These are phyloP conservation scores for Lantana camara DNA, from an alignment of 257 asterid species.

Conservation along the genomic window DNA sequence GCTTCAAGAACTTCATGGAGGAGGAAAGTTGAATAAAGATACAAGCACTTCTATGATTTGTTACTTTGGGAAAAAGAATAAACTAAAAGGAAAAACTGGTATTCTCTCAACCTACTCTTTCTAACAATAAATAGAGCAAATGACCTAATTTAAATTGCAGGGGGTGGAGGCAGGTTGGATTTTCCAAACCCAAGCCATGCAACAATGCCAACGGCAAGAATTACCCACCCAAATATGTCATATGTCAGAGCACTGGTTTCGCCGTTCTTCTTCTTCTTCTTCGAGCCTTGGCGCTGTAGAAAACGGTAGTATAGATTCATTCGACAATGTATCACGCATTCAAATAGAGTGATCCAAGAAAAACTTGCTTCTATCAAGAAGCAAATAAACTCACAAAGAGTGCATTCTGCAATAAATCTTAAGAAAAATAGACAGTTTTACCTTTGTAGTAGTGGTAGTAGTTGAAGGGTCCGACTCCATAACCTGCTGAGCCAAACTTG, in stretches of 20 bases:
- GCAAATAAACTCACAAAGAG: neutral
- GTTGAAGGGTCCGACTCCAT: conserved; percentile 79
- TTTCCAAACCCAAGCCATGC: conserved; percentile 64
- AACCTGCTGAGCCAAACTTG: conserved; percentile 79
- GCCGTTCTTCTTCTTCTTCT: too few species aligned
- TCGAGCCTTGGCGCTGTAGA: conserved; percentile 44
- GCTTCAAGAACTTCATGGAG: neutral
- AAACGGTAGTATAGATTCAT: conserved; percentile 7
- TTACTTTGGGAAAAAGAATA: conserved; percentile 19
- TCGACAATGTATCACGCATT: conserved; percentile 3
- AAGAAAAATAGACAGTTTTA: conserved; percentile 17
- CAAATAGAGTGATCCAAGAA: conserved; percentile 3
- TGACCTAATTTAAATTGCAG: conserved; percentile 33
- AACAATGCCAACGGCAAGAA: conserved; percentile 55
- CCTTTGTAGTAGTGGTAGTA: conserved; percentile 68
- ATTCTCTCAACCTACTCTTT: conserved; percentile 22
- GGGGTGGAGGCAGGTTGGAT: conserved; percentile 56
- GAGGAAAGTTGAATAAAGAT: neutral
- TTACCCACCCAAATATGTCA: conserved; percentile 61
- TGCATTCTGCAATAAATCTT: neutral
- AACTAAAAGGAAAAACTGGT: conserved; percentile 2
- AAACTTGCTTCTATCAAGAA: neutral
- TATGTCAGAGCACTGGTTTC: conserved; percentile 52
- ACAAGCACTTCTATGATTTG: neutral
- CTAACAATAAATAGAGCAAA: conserved; percentile 17